Base-by-base conservation (phyloP, 306 rosid genomes). In the Dicorynia guianensis region DNA sequence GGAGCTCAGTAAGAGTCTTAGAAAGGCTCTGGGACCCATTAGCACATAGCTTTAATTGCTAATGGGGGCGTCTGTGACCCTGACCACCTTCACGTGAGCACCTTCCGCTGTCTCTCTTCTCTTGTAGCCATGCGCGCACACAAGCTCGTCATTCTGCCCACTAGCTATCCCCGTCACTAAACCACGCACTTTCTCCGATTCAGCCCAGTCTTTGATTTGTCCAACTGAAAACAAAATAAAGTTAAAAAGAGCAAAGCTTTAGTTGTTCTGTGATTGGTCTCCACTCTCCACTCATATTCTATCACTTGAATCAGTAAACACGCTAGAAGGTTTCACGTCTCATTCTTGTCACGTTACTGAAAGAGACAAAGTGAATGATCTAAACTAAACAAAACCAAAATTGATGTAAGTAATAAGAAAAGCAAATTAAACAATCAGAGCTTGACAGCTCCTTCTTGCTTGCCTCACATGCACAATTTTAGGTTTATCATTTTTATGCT, bases 41-140 rank as follows among this genome's bases (percentile, higher is more conserved):
- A 25, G 11, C 38, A 52, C 36, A 52, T 9, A 72, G 69, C 53
- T 59, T 73, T 73, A 63, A 83, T 61, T 48, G 64, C 57, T 17
- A 73, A 34, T 61, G 69, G 82, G 65, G 40, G 63, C 48, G 67
- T 50, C n/a, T n/a, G n/a, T n/a, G n/a, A n/a, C n/a, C n/a, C n/a
- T n/a, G n/a, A n/a, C 84, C 85, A 76, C 60, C 63, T 79, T 88
- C 91, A 88, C 89, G 79, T 86, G 93, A 84, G 17, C 89, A 88
- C 89, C 72, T 86, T 83, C 77, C 66, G 58, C 66, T 85, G 87
- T 85, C 83, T 79, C 82, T 87, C 88, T 82, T 82, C 85, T 77
- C 67, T 71, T 71, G 53, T 68, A 59, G 68, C 72, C 80, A 73
- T 72, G 83, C 52, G 71, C 81, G 53, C 80, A 72, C 69, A 39